phyloP scores from a whole-genome alignment of 257 asterid genomes.

The Henckelia pumila region DNA sequence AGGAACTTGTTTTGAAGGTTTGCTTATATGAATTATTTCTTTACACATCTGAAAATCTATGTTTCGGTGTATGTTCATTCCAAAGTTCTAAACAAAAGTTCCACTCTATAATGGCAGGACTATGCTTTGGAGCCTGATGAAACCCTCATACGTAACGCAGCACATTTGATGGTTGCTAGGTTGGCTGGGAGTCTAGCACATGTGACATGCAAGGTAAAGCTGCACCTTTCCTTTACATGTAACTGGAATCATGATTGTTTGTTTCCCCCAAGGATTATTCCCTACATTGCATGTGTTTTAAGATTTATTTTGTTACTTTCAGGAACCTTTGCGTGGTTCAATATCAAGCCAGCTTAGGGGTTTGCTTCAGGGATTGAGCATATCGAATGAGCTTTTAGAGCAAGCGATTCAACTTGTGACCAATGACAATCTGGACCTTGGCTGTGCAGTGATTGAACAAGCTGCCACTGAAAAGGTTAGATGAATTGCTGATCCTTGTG shows the following conservation, averaged over 20 bases:
- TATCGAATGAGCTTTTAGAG: constrained; percentile 67
- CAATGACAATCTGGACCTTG: constrained; percentile 96
- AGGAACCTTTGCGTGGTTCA: constrained; percentile 94
- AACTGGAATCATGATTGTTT: constrained; percentile 8
- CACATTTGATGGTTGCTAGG: constrained; percentile 98
- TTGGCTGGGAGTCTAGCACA: constrained; percentile 98
- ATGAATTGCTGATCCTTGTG: constrained; percentile 9
- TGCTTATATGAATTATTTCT: background rate
- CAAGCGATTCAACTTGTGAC: constrained; percentile 83
- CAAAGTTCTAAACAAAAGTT: constrained; percentile 11
- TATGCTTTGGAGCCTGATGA: constrained; percentile 97
- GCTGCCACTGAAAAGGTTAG: constrained; percentile 96
- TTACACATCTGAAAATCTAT: background rate
- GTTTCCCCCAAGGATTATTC: background rate
- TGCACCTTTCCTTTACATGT: background rate
- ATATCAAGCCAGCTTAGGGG: constrained; percentile 80
- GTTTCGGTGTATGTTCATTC: constrained; percentile 5
- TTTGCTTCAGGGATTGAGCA: constrained; percentile 61
- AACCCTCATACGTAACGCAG: constrained; percentile 83
- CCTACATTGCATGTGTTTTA: constrained; percentile 11
- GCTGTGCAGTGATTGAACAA: constrained; percentile 96
- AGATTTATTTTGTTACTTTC: constrained; percentile 14
- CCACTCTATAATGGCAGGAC: constrained; percentile 51
- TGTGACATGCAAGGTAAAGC: constrained; percentile 94
- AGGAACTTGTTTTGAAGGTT: constrained; percentile 95